These are phyloP conservation scores for Globisporangium yorkense DNA, from an alignment of 352 stramenopile species.

Conservation along the genomic window DNA sequence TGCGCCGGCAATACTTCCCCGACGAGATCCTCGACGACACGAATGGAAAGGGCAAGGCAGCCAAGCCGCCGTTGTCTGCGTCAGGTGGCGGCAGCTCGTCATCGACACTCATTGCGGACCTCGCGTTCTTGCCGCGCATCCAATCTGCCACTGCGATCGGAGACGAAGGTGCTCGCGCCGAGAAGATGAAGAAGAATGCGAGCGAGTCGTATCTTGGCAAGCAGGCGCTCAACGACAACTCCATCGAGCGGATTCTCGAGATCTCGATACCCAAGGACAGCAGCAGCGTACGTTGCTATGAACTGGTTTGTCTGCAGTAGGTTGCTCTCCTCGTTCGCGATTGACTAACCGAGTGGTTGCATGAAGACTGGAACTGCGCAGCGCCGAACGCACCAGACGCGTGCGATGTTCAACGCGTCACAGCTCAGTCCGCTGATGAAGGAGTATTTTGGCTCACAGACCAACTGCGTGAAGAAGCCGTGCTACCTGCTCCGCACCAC, in stretches of 20 bases:
- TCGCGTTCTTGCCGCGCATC: conserved; percentile 21
- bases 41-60: conserved; percentile 26
- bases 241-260: conserved; percentile 49
- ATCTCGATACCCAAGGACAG: conserved; percentile 2
- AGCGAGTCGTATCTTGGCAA: conserved; percentile 55
- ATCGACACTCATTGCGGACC: conserved; percentile 12
- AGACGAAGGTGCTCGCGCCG: neutral
- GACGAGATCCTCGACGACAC: conserved; percentile 69
- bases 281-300: conserved; percentile 1
- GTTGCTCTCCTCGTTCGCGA: neutral
- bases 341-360: too few relatives aligned
- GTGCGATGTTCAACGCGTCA: conserved; percentile 70
- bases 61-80: conserved; percentile 6
- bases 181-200: conserved; percentile 25
- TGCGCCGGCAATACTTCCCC: conserved; percentile 62
- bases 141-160: conserved; percentile 12
- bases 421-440: conserved; percentile 79
- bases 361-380: neutral
- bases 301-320: neutral
- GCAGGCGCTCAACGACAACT: conserved; percentile 46
- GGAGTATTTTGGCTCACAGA: conserved; percentile 57
- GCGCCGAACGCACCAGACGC: conserved; percentile 57
- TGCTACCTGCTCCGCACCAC: conserved; percentile 75
- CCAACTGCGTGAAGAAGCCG: conserved; percentile 54
- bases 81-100: neutral